These are phyloP conservation scores for Gyromitra esculenta DNA, from an alignment of 2,329 filamentous ascomycete species.

Conservation along the genomic window DNA sequence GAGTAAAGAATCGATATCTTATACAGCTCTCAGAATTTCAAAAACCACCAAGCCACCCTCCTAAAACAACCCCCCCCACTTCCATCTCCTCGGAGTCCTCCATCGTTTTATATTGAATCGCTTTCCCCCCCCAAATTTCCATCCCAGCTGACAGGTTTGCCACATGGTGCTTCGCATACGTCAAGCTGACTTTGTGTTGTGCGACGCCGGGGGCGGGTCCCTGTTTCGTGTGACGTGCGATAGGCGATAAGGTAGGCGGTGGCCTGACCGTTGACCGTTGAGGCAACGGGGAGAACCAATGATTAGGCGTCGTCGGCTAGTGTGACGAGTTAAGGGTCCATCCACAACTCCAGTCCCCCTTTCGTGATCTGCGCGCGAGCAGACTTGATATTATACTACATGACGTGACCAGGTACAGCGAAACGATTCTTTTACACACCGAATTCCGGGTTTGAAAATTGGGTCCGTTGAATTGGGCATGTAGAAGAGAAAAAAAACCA, in stretches of 20 bases:
- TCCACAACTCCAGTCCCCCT: no score
- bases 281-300: not conserved
- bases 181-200: constrained; percentile 1
- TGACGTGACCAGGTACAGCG: no score
- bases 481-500: not conserved
- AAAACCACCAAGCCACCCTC: not conserved
- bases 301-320: not conserved
- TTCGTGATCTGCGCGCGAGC: no score
- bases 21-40: not conserved
- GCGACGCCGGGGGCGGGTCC: not conserved
- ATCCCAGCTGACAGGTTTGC: not conserved
- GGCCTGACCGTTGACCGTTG: not conserved
- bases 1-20: not conserved
- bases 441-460: no score
- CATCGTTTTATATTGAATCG: no score
- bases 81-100: no score
- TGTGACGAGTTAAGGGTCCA: not conserved
- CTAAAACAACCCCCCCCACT: no score
- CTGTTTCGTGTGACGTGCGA: constrained; percentile 29
- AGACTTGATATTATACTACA: no score
- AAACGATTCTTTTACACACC: no score
- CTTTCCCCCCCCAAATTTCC: no score
- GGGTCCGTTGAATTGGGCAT: not conserved
- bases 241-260: constrained; percentile 6
- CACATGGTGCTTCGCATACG: not conserved